Evolutionary conservation across 2,329 filamentous ascomycete genomes (phyloP).

Genomic region (Taxawa tesnikishii): DNA sequence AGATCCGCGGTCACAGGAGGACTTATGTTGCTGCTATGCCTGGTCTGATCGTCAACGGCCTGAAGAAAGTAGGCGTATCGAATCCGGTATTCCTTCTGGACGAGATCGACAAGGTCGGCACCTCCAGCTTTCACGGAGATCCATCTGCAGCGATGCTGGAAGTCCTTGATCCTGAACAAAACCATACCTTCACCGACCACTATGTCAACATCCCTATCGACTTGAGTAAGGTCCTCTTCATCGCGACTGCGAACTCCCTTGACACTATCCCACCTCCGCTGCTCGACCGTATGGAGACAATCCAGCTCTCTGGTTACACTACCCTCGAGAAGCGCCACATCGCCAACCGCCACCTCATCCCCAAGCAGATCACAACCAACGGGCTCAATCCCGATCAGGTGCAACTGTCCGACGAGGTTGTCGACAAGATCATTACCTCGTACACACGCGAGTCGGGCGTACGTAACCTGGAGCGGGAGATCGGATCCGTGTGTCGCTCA

Average conservation of each 20-base stretch:
- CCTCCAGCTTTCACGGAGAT: conserved; percentile 85
- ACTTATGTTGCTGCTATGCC: conserved; percentile 99
- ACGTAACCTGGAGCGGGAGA: conserved; percentile 88
- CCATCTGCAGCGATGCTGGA: conserved; percentile 96
- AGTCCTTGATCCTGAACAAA: conserved; percentile 94
- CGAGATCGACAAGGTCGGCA: conserved; percentile 94
- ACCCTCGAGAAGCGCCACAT: conserved; percentile 96
- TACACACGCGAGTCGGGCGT: conserved; percentile 97
- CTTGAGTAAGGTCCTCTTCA: conserved; percentile 91
- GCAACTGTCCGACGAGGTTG: conserved; percentile 64
- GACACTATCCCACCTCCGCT: conserved; percentile 92
- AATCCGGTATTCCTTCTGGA: conserved; percentile 94
- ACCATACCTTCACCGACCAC: conserved; percentile 87
- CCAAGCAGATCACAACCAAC: conserved; percentile 88
- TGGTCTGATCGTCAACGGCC: conserved; percentile 79
- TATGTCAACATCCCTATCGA: conserved; percentile 95
- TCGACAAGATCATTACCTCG: conserved; percentile 89
- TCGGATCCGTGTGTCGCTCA: conserved; percentile 84
- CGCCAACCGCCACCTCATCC: conserved; percentile 81
- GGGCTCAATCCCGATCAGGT: conserved; percentile 69
- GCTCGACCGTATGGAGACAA: conserved; percentile 94
- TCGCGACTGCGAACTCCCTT: conserved; percentile 88
- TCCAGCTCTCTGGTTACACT: conserved; percentile 86
- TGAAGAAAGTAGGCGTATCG: conserved; percentile 89
- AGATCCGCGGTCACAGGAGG: conserved; percentile 86